These are phyloP conservation scores for Mytilinidion resinicola DNA, from an alignment of 495 filamentous ascomycete species.

Conservation along the genomic window DNA sequence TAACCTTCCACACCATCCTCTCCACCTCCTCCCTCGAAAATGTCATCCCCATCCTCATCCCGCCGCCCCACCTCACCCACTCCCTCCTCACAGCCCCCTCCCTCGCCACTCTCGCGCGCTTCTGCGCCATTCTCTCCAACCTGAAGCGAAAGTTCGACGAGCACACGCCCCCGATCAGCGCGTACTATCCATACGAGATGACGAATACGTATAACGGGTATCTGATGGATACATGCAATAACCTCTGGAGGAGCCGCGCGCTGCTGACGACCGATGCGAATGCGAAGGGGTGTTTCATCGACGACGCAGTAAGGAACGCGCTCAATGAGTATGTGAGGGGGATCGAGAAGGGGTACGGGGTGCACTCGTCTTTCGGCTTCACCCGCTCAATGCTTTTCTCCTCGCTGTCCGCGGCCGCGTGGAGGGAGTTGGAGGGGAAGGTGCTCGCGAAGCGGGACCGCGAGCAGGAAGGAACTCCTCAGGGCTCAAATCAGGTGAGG, in stretches of 20 bases:
- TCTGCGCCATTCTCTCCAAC: conserved; percentile 57
- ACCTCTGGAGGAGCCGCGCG: conserved; percentile 73
- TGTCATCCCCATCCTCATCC: conserved; percentile 55
- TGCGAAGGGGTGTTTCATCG: conserved; percentile 65
- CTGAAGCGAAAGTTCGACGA: conserved; percentile 74
- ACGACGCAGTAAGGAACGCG: conserved; percentile 40
- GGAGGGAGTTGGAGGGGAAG: conserved; percentile 59
- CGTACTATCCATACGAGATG: conserved; percentile 45
- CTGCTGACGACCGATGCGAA: conserved; percentile 63
- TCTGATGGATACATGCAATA: conserved; percentile 85
- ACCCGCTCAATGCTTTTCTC: conserved; percentile 62
- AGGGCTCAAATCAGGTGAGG: no score
- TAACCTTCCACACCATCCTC: conserved; percentile 67
- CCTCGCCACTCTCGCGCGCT: conserved; percentile 58
- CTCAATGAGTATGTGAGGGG: conserved; percentile 47
- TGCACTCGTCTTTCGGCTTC: conserved; percentile 60
- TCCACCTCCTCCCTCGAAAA: conserved; percentile 45
- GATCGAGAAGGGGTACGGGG: conserved; percentile 36
- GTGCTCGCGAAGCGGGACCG: conserved; percentile 30
- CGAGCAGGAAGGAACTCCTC: conserved; percentile 30
- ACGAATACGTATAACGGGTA: conserved; percentile 75
- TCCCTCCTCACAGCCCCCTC: conserved; percentile 59
- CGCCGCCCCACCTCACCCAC: conserved; percentile 63
- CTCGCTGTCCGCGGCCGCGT: conserved; percentile 58
- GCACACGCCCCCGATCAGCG: conserved; percentile 42